A percentile compares a stretch with the other conserved stretches of the same genome.
These are phyloP conservation scores for Raffaelea arxii DNA, from an alignment of 2,329 filamentous ascomycete species.

Conservation along the genomic window DNA sequence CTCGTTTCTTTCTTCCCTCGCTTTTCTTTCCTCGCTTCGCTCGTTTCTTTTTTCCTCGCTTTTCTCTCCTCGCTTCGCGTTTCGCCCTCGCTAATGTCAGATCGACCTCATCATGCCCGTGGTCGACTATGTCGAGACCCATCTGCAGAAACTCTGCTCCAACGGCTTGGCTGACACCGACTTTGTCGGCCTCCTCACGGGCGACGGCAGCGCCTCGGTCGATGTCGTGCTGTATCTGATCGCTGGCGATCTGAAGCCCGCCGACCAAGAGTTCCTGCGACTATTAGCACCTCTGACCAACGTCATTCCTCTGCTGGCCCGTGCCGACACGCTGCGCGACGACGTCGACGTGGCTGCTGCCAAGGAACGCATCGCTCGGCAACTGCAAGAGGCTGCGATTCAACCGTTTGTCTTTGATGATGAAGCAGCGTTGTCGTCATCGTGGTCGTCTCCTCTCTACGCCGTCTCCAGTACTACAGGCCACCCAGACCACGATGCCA, in stretches of 20 bases:
- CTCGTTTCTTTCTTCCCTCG: background rate
- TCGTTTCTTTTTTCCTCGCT: no score
- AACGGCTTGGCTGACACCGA: slow-evolving; percentile 63
- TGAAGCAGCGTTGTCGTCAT: slow-evolving; percentile 4
- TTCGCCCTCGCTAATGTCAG: slow-evolving; percentile 13
- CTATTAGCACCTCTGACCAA: slow-evolving; percentile 67
- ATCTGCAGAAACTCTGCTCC: slow-evolving; percentile 53
- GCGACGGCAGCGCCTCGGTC: slow-evolving; percentile 72
- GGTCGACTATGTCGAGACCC: slow-evolving; percentile 62
- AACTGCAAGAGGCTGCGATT: slow-evolving; percentile 48
- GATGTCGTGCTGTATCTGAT: slow-evolving; percentile 82
- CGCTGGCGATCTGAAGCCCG: slow-evolving; percentile 47
- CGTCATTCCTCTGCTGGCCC: slow-evolving; percentile 72
- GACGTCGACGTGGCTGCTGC: slow-evolving; percentile 43
- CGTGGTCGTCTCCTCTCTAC: slow-evolving; percentile 30
- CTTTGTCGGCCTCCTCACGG: slow-evolving; percentile 66
- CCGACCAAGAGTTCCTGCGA: slow-evolving; percentile 63
- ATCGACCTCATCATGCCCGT: slow-evolving; percentile 51
- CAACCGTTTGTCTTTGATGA: slow-evolving; percentile 54
- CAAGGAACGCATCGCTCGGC: slow-evolving; percentile 49
- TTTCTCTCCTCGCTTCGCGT: background rate
- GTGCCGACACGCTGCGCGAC: slow-evolving; percentile 56
- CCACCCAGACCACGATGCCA: slow-evolving; percentile 59
- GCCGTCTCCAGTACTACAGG: slow-evolving; percentile 66
- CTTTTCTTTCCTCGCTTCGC: no score